phyloP scores from a whole-genome alignment of 2,329 filamentous ascomycete genomes.

The Knoxdaviesia proteae region DNA sequence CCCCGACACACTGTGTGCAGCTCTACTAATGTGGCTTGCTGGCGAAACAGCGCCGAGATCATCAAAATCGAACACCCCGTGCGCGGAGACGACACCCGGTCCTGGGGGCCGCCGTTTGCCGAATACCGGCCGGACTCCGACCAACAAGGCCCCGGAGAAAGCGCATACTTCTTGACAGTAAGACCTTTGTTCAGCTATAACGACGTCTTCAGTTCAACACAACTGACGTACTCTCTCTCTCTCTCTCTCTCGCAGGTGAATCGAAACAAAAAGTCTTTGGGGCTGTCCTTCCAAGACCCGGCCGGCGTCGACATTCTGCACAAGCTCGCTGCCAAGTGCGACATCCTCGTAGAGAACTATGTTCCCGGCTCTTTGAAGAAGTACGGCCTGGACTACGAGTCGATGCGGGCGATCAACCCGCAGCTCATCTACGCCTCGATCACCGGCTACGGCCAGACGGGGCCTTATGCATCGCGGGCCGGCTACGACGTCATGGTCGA shows the following conservation, averaged over 20 bases:
- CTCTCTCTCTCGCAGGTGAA: slow-evolving; percentile 42
- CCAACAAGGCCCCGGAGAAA: slow-evolving; percentile 59
- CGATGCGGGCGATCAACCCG: slow-evolving; percentile 63
- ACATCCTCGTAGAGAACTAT: slow-evolving; percentile 94
- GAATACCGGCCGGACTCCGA: slow-evolving; percentile 42
- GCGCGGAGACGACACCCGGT: slow-evolving; percentile 79
- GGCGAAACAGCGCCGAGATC: slow-evolving; percentile 53
- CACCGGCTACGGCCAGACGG: slow-evolving; percentile 90
- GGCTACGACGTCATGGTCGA: slow-evolving; percentile 99
- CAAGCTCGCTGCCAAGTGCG: slow-evolving; percentile 61
- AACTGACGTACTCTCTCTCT: neutral
- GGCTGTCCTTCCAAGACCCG: slow-evolving; percentile 71
- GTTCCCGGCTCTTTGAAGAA: slow-evolving; percentile 76
- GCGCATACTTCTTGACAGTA: slow-evolving; percentile 85
- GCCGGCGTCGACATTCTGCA: slow-evolving; percentile 75
- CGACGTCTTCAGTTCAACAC: too few relatives aligned
- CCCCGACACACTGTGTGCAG: neutral
- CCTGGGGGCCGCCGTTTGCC: slow-evolving; percentile 92
- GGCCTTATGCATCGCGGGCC: slow-evolving; percentile 67
- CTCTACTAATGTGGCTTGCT: neutral
- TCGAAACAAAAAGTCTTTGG: slow-evolving; percentile 90
- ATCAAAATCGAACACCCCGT: slow-evolving; percentile 94
- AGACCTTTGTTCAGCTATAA: slow-evolving; percentile 6
- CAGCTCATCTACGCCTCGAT: slow-evolving; percentile 84
- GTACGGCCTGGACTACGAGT: slow-evolving; percentile 76